Evolutionary conservation across 345 rosid species (phyloP), one percentile per base, ranked within the genome.

Genomic region (Lumnitzera littorea): DNA sequence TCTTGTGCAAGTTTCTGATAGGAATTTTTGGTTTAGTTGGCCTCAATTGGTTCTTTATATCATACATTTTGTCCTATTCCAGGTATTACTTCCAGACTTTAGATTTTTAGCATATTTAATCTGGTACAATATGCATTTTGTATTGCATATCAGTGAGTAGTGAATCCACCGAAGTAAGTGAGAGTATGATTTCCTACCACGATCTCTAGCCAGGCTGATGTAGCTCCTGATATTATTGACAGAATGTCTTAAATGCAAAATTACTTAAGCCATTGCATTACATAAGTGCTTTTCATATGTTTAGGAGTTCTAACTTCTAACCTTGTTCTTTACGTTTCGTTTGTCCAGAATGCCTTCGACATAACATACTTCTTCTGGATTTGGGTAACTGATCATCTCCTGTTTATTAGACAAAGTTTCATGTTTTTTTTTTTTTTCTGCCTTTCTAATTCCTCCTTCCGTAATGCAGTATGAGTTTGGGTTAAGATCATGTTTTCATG

Each of bases 361-460:
- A 78, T 95, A 55, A 95, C 97, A 24, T 88, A 91, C 74, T 86
- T 91, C 87, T 76, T 95, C 53, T 91, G 97, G 99, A 84, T 82
- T 73, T 84, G 91, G 97, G 97, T 92, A 85, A 77, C 46, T 0
- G 48, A 16, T 46, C 55, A 0, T 27, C 31, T 52, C 50, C 60
- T 61, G 20, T 36, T 58, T 17, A 6, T 61, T 53, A 10, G 16
- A 57, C 50, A 5, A 15, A 53, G 13, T 25, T 46, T 62, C 2
- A 20, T 8, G 63, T 12, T 24, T 68, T 20, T 20, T 20, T 20
- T 20, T 20, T 20, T 20, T 29, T 63, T 6, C 51, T 23, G 16
- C 43, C 54, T 68, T 56, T 24, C 51, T 56, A 62, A 15, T 16
- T 63, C 56, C 65, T 66, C 46, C 47, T 66, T 36, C 7, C 46